A percentile compares a stretch with the other conserved stretches of the same genome.
Evolutionary conservation across 176 grass and related monocot genomes (phyloP).

Genomic region (Poa pratensis): DNA sequence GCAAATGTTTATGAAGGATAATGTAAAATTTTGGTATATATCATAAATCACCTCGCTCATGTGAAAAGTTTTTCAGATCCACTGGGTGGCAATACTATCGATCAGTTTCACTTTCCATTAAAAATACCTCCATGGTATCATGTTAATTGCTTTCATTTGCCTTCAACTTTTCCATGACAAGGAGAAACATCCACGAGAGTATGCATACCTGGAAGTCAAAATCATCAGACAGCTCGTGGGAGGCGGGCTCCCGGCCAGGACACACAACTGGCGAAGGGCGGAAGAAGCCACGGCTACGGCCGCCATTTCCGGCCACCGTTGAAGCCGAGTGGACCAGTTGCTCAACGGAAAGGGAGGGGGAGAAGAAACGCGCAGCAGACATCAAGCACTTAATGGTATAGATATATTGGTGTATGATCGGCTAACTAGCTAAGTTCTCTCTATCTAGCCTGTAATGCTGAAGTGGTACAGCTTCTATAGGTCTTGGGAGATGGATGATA

Average conservation of each 20-base stretch:
- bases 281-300: not conserved
- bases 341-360: not conserved
- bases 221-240: not conserved
- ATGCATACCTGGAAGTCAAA: not conserved
- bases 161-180: not conserved
- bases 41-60: no score
- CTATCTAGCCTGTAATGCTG: not conserved
- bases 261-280: not conserved
- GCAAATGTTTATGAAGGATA: not conserved
- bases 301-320: not conserved
- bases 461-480: not conserved
- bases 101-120: no score
- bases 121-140: not conserved
- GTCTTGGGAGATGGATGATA: not conserved
- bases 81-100: not conserved
- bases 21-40: no score
- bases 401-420: not conserved
- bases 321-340: not conserved
- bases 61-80: not conserved
- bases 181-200: no score
- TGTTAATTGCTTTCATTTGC: not conserved
- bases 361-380: slow-evolving; percentile 28
- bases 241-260: not conserved
- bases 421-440: not conserved
- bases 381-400: not conserved